Conservation (phyloP, 2,329 filamentous ascomycete species). For the Colletotrichum lupini region DNA sequence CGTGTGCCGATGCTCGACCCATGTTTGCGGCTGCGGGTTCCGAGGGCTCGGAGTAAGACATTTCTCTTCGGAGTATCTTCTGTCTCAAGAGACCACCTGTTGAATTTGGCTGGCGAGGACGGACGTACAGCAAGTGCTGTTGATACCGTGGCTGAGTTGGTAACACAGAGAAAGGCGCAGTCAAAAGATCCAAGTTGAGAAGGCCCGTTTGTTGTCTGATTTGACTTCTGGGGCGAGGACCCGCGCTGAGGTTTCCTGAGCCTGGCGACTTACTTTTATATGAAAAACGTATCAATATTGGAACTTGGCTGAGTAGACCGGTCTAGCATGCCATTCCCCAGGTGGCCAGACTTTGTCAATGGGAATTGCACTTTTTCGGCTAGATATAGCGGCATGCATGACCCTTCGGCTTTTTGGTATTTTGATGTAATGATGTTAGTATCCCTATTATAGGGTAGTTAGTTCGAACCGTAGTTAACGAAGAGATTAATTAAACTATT, state of each 20-base stretch:
- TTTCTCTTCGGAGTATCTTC: too few species aligned
- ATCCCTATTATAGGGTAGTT: too few species aligned
- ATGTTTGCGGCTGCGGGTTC: not conserved
- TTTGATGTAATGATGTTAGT: not conserved
- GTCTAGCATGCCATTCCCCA: not conserved
- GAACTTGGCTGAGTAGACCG: not conserved
- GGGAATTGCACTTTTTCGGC: not conserved
- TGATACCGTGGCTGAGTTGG: not conserved
- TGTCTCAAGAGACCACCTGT: too few species aligned
- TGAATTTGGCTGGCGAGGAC: too few species aligned
- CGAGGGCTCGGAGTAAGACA: not conserved
- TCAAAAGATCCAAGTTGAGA: not conserved
- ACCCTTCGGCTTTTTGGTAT: not conserved
- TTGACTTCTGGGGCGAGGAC: not conserved
- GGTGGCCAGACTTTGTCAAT: not conserved
- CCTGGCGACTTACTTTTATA: constrained; percentile 10
- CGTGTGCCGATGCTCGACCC: not conserved
- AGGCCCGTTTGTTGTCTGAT: not conserved
- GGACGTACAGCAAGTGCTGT: not conserved
- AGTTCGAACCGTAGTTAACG: too few species aligned
- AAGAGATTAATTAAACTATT: too few species aligned
- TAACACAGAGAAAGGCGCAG: not conserved
- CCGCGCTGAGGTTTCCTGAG: not conserved
- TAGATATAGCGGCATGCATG: not conserved
- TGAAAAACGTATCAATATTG: not conserved